These are phyloP conservation scores for Medicago lupulina DNA, from an alignment of 306 rosid species.

Conservation along the genomic window DNA sequence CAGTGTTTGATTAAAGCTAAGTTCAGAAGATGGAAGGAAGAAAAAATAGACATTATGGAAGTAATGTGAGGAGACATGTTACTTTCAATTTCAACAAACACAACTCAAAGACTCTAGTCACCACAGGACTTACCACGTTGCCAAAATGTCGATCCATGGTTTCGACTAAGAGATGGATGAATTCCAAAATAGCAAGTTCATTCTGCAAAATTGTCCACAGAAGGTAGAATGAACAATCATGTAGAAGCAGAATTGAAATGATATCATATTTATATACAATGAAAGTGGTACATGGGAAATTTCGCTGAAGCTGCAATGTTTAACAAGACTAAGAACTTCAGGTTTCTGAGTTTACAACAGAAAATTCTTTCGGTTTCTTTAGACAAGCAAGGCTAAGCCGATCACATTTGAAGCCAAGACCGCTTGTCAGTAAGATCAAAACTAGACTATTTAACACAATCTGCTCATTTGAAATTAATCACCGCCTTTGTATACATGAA, in stretches of 20 bases:
- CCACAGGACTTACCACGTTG: slow-evolving; percentile 72
- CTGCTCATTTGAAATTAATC: neutral
- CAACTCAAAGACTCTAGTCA: slow-evolving; percentile 5
- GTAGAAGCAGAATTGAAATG: neutral
- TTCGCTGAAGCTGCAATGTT: neutral
- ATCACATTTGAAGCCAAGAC: neutral
- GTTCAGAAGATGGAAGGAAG: slow-evolving; percentile 15
- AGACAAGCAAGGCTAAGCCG: slow-evolving; percentile 1
- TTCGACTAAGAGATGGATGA: slow-evolving; percentile 92
- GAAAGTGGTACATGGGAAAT: neutral
- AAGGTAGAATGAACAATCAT: slow-evolving; percentile 25
- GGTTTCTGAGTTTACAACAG: slow-evolving; percentile 7
- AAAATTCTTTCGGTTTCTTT: slow-evolving; percentile 6
- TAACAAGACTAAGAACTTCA: slow-evolving; percentile 16
- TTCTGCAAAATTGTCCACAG: slow-evolving; percentile 62
- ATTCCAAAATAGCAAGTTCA: slow-evolving; percentile 92
- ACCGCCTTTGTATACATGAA: slow-evolving; percentile 10
- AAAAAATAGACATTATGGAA: neutral
- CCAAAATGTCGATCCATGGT: slow-evolving; percentile 99
- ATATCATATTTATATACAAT: neutral
- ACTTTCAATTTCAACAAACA: neutral
- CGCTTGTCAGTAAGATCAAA: neutral
- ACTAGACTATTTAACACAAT: neutral
- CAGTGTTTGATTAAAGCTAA: slow-evolving; percentile 8
- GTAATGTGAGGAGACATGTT: slow-evolving; percentile 4